Percentiles rank a stretch among this genome's conserved stretches.
Evolutionary conservation across 257 asterid genomes (phyloP).

Genomic region (Craterostigma plantagineum): DNA sequence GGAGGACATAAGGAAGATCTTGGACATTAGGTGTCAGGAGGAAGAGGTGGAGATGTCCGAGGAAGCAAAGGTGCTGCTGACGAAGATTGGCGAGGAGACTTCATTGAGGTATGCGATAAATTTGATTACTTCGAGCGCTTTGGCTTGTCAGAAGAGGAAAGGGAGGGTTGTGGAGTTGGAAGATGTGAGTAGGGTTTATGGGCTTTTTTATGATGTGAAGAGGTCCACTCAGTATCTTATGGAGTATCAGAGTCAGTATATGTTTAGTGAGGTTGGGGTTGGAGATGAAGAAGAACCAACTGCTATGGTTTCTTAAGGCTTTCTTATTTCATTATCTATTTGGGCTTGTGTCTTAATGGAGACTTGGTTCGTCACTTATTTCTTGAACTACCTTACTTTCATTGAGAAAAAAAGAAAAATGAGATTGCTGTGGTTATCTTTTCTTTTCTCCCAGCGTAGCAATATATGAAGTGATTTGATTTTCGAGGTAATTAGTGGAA

Average conservation of each 20-base stretch:
- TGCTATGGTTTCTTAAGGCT: constrained; percentile 36
- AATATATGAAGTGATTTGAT: no score
- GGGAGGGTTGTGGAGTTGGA: constrained; percentile 78
- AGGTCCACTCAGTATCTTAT: constrained; percentile 75
- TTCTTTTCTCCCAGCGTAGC: no score
- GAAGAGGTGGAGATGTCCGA: constrained; percentile 89
- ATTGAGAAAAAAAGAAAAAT: no score
- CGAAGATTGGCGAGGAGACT: constrained; percentile 79
- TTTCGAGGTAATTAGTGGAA: no score
- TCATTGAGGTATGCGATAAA: constrained; percentile 76
- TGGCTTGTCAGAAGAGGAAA: constrained; percentile 66
- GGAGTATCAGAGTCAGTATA: constrained; percentile 84
- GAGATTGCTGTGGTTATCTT: no score
- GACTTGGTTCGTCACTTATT: no score
- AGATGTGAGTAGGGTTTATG: constrained; percentile 71
- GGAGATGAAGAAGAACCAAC: constrained; percentile 37
- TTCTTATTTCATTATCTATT: no score
- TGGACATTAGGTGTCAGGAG: constrained; percentile 76
- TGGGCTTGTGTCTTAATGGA: no score
- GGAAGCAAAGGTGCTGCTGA: constrained; percentile 58
- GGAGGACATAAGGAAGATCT: constrained; percentile 63
- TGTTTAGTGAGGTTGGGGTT: constrained; percentile 55
- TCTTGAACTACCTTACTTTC: no score
- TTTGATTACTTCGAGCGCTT: constrained; percentile 57
- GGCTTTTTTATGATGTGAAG: constrained; percentile 75